Evolutionary conservation across 768 basidiomycete genomes (phyloP), one percentile per base, ranked within the genome.

Genomic region (Suillus lakei): DNA sequence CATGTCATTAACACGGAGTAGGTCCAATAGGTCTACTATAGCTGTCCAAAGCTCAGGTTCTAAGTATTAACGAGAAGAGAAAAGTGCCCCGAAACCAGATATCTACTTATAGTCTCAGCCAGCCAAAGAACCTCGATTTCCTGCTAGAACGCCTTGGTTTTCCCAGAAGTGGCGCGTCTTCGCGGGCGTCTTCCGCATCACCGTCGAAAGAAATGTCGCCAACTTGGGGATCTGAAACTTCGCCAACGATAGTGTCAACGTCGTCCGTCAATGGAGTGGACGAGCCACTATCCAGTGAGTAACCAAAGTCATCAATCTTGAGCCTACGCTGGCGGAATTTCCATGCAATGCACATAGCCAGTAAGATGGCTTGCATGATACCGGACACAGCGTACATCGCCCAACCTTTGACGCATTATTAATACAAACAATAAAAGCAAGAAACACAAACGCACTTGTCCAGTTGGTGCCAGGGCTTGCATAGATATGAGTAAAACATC

Each of bases 271-370:
- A 41, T 10, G 26, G 26, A 41, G 26, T 41, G 26, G 53, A n/a
- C 53, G 53, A 54, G 30, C 12, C 10, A n/a, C 26, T 41, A 18
- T 66, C 59, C 41, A 86, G 73, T 0, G 88, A 85, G 44, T 84
- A 82, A 1, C 96, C 96, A 71, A 98, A 99, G 77, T 98, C 96
- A 73, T 98, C 94, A 59, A 98, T 85, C 18, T 87, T 86, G 21
- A 93, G 83, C 44, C 81, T 79, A 58, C 77, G 82, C 72, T 99
- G 96, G 16, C 96, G 86, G 39, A 86, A 68, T 76, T 91, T 95
- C 92, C 95, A 99, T 9, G 83, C 69, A 13, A 98, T 74, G 72
- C 98, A 99, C 88, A 99, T 92, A 64, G 84, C 74, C 65, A 99
- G 84, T 9, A 99, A 85, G 41, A 80, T 82, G 1, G 87, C 89